Evolutionary conservation across 495 filamentous ascomycete species (phyloP), one percentile per base, ranked within the genome.

Genomic region (Neurospora sp.): DNA sequence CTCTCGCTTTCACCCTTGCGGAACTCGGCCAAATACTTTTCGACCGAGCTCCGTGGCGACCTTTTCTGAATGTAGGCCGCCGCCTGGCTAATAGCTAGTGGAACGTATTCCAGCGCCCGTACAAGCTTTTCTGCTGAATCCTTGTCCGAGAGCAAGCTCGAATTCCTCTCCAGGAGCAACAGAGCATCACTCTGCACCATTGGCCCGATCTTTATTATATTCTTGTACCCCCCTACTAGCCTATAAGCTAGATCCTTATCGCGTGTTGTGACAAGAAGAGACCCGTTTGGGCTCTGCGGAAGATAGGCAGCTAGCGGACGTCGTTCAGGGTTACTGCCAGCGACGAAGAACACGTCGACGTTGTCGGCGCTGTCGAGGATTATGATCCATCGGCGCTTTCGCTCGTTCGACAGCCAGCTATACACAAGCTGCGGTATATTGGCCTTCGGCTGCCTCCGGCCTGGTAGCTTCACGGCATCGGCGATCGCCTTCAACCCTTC

Each of bases 21-120:
- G 69, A 85, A 85, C 14, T 79, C 70, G 53, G 79, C 44, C 0
- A 86, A 73, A 72, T 88, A 87, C 69, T 79, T 81, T 72, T 72
- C 42, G 8, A 73, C 68, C 40, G 79, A 79, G 65, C 39, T 74
- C 48, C 74, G 74, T 9, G 78, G 78, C 40, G 69, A 71, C 38
- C 75, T 72, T 68, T 39, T 53, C 37, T 76, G 74, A 69, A 88
- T 87, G 74, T 84, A 88, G 4, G 79, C 81, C 7, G 84, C 84
- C 4, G 85, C 85, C 75, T 88, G 85, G 14, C 78, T 78, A 41
- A 88, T 87, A 4, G 85, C 85, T 12, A 88, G 82, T 20, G 87
- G 84, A 72, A 88, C 80, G 61, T 72, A 80, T 14, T 85, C 84
- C 4, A 88, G 81, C 31, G 76, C 79, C 35, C 71, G 71, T 18